Conservation (phyloP, 2,329 filamentous ascomycete species). For the Elsinoe australis region DNA sequence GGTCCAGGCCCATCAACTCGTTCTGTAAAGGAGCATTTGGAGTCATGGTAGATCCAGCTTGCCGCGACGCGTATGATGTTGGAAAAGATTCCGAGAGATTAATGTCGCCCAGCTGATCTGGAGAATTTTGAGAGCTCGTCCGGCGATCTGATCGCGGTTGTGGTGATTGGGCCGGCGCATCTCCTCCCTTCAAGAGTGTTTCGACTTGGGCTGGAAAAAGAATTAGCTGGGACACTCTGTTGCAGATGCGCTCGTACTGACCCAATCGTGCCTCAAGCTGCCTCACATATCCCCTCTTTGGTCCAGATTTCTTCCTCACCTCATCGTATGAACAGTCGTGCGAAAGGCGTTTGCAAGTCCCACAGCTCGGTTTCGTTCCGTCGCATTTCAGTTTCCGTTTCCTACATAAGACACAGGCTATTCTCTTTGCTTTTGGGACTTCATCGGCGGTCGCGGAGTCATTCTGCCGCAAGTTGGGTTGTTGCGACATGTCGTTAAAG, state of each 20-base stretch:
- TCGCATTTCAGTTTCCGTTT: constrained; percentile 90
- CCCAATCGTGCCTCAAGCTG: constrained; percentile 85
- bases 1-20: constrained; percentile 76
- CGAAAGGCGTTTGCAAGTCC: constrained; percentile 76
- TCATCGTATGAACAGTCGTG: constrained; percentile 89
- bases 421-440: constrained; percentile 58
- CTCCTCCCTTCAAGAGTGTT: constrained; percentile 72
- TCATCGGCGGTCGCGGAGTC: constrained; percentile 31
- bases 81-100: constrained; percentile 8
- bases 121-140: neutral
- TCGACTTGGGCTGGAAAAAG: constrained; percentile 63
- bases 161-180: neutral
- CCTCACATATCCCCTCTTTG: constrained; percentile 91
- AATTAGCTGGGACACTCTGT: too few species aligned
- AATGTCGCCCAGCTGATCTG: constrained; percentile 1
- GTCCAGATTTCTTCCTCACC: constrained; percentile 86
- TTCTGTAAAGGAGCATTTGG: constrained; percentile 53
- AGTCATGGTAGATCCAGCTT: constrained; percentile 9
- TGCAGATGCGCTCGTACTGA: too few species aligned
- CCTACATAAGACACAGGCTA: constrained; percentile 89
- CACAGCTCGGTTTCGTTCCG: constrained; percentile 73
- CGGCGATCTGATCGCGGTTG: neutral
- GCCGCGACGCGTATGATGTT: neutral
- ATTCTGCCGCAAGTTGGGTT: constrained; percentile 31
- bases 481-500: constrained; percentile 51